These are phyloP conservation scores for Plenodomus lindquistii DNA, from an alignment of 2,329 filamentous ascomycete species.

Conservation along the genomic window DNA sequence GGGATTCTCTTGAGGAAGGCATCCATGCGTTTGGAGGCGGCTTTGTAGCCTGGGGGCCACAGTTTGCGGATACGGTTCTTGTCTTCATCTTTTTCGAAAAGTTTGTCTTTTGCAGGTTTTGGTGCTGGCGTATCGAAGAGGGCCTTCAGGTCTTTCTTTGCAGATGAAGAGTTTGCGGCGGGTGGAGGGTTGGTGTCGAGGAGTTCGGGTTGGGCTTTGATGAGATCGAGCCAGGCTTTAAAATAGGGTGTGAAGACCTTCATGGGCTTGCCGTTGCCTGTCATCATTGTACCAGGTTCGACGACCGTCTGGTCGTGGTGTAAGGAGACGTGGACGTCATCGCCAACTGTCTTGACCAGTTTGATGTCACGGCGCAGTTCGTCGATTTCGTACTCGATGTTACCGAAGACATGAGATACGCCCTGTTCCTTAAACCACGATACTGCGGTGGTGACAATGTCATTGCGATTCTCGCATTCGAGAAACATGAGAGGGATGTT, in stretches of 20 bases:
- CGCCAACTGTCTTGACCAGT: constrained; percentile 43
- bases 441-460: constrained; percentile 48
- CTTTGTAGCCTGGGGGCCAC: constrained; percentile 52
- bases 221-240: constrained; percentile 50
- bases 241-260: constrained; percentile 59
- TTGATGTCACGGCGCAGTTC: constrained; percentile 52
- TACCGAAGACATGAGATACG: constrained; percentile 54
- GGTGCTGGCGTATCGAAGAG: constrained; percentile 43
- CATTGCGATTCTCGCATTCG: constrained; percentile 47
- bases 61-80: constrained; percentile 47
- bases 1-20: constrained; percentile 49
- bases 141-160: constrained; percentile 32
- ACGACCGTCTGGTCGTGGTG: constrained; percentile 56
- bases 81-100: constrained; percentile 46
- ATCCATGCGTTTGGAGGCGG: constrained; percentile 47
- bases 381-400: constrained; percentile 53
- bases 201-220: constrained; percentile 49
- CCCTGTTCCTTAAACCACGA: constrained; percentile 51
- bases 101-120: constrained; percentile 46
- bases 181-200: constrained; percentile 50
- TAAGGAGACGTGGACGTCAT: constrained; percentile 48
- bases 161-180: constrained; percentile 41
- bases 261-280: constrained; percentile 50
- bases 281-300: constrained; percentile 50
- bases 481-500: constrained; percentile 55